Evolutionary conservation across 768 basidiomycete species (phyloP).

Genomic region (Scleroderma bovista): DNA sequence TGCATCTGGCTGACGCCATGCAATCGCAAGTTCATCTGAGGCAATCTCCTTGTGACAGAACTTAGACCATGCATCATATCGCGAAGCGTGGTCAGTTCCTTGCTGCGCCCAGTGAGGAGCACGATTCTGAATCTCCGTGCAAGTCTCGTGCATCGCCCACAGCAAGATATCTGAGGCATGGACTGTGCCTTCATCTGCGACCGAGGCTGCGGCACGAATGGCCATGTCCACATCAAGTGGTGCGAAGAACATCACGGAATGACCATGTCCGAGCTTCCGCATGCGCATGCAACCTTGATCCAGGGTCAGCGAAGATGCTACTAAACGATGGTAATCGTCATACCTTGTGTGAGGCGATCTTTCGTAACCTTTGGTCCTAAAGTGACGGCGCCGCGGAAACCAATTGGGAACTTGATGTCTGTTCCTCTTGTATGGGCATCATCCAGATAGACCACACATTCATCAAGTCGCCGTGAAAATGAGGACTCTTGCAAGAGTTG

Average conservation of each 20-base stretch:
- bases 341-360: conserved; percentile 48
- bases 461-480: conserved; percentile 32
- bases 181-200: conserved; percentile 1
- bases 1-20: conserved; percentile 39
- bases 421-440: conserved; percentile 47
- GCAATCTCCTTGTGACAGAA: conserved; percentile 9
- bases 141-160: conserved; percentile 44
- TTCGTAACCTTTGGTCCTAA: conserved; percentile 48
- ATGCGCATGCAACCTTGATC: conserved; percentile 50
- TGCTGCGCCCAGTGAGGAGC: conserved; percentile 40
- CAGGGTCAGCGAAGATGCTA: neutral
- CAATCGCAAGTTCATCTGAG: neutral
- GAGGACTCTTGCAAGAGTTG: conserved; percentile 36
- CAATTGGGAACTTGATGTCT: conserved; percentile 42
- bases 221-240: conserved; percentile 36
- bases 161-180: conserved; percentile 34
- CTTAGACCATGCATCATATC: conserved; percentile 17
- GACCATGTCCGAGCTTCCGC: conserved; percentile 43
- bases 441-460: conserved; percentile 46
- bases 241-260: conserved; percentile 45
- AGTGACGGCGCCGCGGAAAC: conserved; percentile 40
- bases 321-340: conserved; percentile 1
- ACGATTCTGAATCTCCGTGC: conserved; percentile 32
- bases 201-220: conserved; percentile 28
- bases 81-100: conserved; percentile 29